Base-by-base conservation (phyloP, 2,329 filamentous ascomycete genomes). In the Graphiopsis chlorocephala region DNA sequence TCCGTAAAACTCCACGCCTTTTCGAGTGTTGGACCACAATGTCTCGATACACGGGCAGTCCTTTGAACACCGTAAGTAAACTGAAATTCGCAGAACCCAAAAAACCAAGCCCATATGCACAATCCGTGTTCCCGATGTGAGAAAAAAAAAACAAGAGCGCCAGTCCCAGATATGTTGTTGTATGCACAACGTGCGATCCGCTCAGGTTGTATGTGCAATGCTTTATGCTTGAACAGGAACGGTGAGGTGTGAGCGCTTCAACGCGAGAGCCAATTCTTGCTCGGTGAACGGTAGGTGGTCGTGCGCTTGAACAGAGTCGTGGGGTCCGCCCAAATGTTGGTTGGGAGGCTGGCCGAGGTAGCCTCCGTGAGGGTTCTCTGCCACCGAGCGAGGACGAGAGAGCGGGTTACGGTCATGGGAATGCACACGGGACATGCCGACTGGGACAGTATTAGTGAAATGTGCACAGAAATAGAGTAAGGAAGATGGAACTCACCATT, bases 231-330 rank as follows among this genome's bases (percentile, higher is more conserved):
- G 64, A 31, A 64, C 57, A 4, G 75, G 70, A 6, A 75, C 72
- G 31, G 70, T 69, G n/a, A 78, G 67, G 65, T 79, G 76, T 4
- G 79, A 80, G 47, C 75, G 73, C 58, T 78, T 73, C 61, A 82
- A 69, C 0, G 81, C 81, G 10, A 78, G 70, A 48, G 78, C 77
- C 53, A 83, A 75, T 29, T 82, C 80, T 59, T 81, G 78, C 28
- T 79, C 74, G 2, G 79, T 76, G 67, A 82, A 83, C 1, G 78
- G 78, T 23, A 74, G 67, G 59, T 78, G 75, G 55, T 73, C 72
- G 55, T 76, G 72, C 28, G 74, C 74, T 45, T 62, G 60, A 25
- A 62, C 25, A 7, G 60, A 62, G 25, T 62, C 33, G 42, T 25
- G 25, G 1, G 47, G 28, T 33, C 48, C 48, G 2, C 11, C 38